Evolutionary conservation across 2,329 filamentous ascomycete species (phyloP).

Genomic region (Aspergillus fijiensis): DNA sequence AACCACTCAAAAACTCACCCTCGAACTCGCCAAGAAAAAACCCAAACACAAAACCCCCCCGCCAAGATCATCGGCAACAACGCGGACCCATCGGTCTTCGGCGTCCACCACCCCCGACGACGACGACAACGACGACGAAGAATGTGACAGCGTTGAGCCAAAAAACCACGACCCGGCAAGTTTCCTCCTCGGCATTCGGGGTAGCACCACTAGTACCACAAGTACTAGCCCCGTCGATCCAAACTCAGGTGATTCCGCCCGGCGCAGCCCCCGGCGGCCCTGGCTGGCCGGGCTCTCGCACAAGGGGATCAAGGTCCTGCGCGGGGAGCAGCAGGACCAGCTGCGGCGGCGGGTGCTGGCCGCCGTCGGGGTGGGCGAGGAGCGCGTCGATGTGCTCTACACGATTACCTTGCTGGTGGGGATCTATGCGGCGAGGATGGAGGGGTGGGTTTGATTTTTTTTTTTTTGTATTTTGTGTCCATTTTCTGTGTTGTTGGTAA

Average conservation of each 20-base stretch:
- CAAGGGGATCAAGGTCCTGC: constrained; percentile 24
- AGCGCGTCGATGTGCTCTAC: constrained; percentile 26
- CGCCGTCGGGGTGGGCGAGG: constrained; percentile 5
- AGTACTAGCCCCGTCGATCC: too few relatives aligned
- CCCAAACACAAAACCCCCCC: not conserved
- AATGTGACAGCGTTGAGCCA: not conserved
- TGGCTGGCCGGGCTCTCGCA: constrained; percentile 20
- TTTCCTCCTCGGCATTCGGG: not conserved
- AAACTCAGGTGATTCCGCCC: not conserved
- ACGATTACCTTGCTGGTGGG: constrained; percentile 33
- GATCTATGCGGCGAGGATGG: constrained; percentile 28
- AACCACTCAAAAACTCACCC: not conserved
- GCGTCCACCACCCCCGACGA: not conserved
- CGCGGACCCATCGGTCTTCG: not conserved
- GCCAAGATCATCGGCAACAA: not conserved
- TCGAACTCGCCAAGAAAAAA: not conserved
- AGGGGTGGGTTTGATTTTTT: constrained; percentile 26
- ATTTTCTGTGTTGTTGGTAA: not conserved
- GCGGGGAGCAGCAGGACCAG: constrained; percentile 23
- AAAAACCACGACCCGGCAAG: not conserved
- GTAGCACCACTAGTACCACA: not conserved
- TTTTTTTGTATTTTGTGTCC: not conserved
- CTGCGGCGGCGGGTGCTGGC: constrained; percentile 21
- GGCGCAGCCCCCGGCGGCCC: constrained; percentile 6
- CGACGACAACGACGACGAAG: not conserved